These are phyloP conservation scores for Boletus subparvulus DNA, from an alignment of 768 basidiomycete species.

Conservation along the genomic window DNA sequence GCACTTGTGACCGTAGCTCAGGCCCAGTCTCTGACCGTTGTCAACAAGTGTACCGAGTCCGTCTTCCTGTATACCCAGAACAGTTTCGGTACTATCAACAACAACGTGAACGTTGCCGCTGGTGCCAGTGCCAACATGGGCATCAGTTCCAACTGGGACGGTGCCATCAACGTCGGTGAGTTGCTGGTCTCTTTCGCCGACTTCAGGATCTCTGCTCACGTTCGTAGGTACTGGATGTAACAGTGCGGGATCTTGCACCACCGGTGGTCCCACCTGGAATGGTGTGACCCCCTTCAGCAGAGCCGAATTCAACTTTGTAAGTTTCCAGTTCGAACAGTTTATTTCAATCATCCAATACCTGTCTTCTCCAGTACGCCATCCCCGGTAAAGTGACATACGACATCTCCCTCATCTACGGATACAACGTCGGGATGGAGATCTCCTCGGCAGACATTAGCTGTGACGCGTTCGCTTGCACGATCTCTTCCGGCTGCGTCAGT, in stretches of 20 bases:
- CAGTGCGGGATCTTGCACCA: conserved; percentile 25
- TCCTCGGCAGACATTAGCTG: conserved; percentile 27
- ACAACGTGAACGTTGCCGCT: conserved; percentile 25
- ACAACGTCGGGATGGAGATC: conserved; percentile 36
- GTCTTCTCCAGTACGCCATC: conserved; percentile 17
- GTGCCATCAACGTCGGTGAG: conserved; percentile 32
- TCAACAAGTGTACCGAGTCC: conserved; percentile 24
- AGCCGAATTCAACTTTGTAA: conserved; percentile 35
- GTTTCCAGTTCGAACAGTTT: background rate
- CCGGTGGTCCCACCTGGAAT: conserved; percentile 31
- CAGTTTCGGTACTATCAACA: conserved; percentile 28
- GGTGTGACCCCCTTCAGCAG: conserved; percentile 33
- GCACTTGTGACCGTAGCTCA: conserved; percentile 18
- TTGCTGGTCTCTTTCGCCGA: background rate
- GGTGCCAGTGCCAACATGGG: conserved; percentile 29
- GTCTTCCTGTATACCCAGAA: conserved; percentile 33
- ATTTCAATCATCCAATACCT: background rate
- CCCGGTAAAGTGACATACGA: conserved; percentile 32
- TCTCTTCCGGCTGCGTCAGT: conserved; percentile 32
- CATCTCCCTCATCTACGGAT: conserved; percentile 35
- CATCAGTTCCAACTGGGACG: conserved; percentile 33
- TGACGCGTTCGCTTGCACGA: conserved; percentile 33
- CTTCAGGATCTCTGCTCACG: conserved; percentile 3
- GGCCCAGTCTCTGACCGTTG: conserved; percentile 32
- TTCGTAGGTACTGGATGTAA: conserved; percentile 29